Evolutionary conservation across 2,329 filamentous ascomycete genomes (phyloP), one percentile per base, ranked within the genome.

Genomic region (Fusarium lyarnte): DNA sequence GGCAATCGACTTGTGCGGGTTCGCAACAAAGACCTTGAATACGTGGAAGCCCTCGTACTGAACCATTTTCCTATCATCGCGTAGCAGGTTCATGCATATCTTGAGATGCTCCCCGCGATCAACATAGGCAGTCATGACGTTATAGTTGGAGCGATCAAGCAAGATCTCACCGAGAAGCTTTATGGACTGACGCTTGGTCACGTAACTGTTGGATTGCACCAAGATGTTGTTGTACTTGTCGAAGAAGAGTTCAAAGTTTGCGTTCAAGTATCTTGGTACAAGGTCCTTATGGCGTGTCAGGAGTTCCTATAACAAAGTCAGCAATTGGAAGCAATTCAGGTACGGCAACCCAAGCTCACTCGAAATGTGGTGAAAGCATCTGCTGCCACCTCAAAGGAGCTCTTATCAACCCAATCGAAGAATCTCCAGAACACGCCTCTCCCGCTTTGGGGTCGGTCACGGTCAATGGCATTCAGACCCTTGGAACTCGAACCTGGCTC

Each of bases 1-100:
- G 38, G 95, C 94, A 68, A 95, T 87, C n/a, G 94, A 97, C 84
- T 99, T 99, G 85, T 98, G 95, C 12, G 96, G 96, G 81, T 99
- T 99, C 67, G 96, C 96, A 59, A 98, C 96, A 82, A 99, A 99
- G 70, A 99, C 95, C 86, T 99, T 99, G 88, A 99, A 99, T 45
- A 99, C 95, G 81, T 99, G 96, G 81, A 99, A 99, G 12, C 95
- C 96, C 82, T 99, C 96, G 81, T 99, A 99, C 83, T 98, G 96
- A 70, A 99, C 96, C 95, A 99, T 99, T 82, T 97, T 96, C 76
- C 95, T 90, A 82, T 98, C 95, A 81, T 98, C 96, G 75, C 94
- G 92, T 69, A 99, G 86, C 66, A 99, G 87, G 82, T 97, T 98
- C 96, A 99, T 99, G 85, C 95, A 96, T 73, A 98, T 93, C 85